These are phyloP conservation scores for Boletus subcaerulescens DNA, from an alignment of 768 basidiomycete species.

Conservation along the genomic window DNA sequence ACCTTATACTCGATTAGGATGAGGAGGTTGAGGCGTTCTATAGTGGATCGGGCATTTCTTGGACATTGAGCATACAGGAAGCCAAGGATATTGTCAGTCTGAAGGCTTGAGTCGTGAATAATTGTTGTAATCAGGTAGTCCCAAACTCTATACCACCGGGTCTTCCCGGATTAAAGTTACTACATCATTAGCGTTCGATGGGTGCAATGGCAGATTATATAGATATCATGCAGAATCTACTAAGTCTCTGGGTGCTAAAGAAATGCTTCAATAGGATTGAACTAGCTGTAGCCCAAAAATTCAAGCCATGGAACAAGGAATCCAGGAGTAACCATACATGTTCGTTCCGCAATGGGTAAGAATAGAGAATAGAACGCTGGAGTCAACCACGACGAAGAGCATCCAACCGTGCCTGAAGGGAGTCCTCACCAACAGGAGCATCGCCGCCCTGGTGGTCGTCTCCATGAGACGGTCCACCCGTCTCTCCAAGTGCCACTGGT, in stretches of 20 bases:
- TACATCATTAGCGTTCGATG: not conserved
- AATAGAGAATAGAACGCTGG: not conserved
- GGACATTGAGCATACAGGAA: slow-evolving; percentile 78
- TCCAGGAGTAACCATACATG: slow-evolving; percentile 2
- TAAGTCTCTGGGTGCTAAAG: not conserved
- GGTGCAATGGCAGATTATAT: not conserved
- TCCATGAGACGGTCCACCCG: slow-evolving; percentile 32
- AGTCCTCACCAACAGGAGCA: slow-evolving; percentile 77
- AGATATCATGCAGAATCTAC: not conserved
- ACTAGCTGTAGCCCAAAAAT: not conserved
- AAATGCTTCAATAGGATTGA: not conserved
- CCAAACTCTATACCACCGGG: too few relatives aligned
- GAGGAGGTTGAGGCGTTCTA: slow-evolving; percentile 96
- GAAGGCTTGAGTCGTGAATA: slow-evolving; percentile 34
- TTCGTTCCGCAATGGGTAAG: slow-evolving; percentile 9
- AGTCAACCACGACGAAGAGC: slow-evolving; percentile 71
- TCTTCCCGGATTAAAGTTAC: too few relatives aligned
- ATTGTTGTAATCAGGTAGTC: too few relatives aligned
- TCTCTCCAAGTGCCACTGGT: slow-evolving; percentile 84
- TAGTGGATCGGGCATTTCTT: slow-evolving; percentile 86
- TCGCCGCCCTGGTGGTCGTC: slow-evolving; percentile 39
- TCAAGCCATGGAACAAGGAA: not conserved
- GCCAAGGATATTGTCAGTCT: slow-evolving; percentile 67
- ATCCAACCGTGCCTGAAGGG: slow-evolving; percentile 90
- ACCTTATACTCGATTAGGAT: slow-evolving; percentile 49